Conservation (phyloP, 768 basidiomycete species). For the Mycena galericulata region DNA sequence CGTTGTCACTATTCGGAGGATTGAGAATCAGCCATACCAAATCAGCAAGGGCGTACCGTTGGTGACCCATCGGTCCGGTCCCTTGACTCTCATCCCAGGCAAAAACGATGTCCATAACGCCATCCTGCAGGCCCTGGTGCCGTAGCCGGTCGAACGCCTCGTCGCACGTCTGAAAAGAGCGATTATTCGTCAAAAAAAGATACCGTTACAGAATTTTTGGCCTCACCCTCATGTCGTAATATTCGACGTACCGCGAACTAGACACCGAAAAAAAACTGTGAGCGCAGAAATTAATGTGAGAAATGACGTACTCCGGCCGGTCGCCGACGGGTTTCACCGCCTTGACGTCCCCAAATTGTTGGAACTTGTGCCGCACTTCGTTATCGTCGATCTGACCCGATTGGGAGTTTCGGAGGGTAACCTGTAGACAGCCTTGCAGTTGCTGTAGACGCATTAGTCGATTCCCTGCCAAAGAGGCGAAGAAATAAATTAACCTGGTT, state of each 20-base stretch:
- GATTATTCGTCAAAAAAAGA: not conserved
- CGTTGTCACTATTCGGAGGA: conserved; percentile 34
- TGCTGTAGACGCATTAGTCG: conserved; percentile 54
- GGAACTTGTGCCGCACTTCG: conserved; percentile 88
- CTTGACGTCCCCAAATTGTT: conserved; percentile 93
- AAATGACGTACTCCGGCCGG: conserved; percentile 65
- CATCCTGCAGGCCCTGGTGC: conserved; percentile 84
- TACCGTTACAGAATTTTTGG: too few relatives aligned
- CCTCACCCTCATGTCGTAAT: conserved; percentile 87
- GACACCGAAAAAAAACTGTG: conserved; percentile 5
- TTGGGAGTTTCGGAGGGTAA: conserved; percentile 79
- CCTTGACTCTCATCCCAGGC: conserved; percentile 83
- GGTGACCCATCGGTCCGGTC: conserved; percentile 58
- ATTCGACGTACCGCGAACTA: conserved; percentile 94
- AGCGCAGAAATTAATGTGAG: not conserved
- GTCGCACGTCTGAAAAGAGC: conserved; percentile 68
- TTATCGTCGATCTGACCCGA: conserved; percentile 84
- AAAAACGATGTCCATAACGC: conserved; percentile 88
- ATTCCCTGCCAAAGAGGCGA: not conserved
- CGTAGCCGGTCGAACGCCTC: conserved; percentile 85
- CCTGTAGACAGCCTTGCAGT: conserved; percentile 86
- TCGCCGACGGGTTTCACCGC: conserved; percentile 74
- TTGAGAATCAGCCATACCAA: conserved; percentile 20
- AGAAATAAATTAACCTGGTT: conserved; percentile 72
- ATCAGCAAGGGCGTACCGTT: conserved; percentile 46